A percentile compares a stretch with the other conserved stretches of the same genome.
These are phyloP conservation scores for Sordariomycetes sp. DNA, from an alignment of 2,329 filamentous ascomycete genomes.

Conservation along the genomic window DNA sequence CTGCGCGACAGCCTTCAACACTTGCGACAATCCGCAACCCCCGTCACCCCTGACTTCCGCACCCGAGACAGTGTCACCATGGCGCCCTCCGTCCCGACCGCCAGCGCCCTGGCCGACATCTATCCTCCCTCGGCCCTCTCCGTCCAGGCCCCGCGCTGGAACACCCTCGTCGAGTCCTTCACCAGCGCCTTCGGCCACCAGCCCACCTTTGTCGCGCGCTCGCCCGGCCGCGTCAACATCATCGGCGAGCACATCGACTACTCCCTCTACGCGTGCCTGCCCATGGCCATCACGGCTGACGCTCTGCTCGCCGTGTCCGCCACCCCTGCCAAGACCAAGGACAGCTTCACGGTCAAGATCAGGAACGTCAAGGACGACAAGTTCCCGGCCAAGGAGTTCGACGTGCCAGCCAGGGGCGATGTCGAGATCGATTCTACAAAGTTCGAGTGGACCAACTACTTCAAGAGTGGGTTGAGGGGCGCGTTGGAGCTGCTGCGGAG, in stretches of 20 bases:
- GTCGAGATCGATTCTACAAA: conserved; percentile 77
- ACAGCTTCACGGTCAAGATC: conserved; percentile 59
- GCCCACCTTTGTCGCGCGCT: conserved; percentile 77
- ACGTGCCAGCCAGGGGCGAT: conserved; percentile 50
- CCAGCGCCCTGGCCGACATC: conserved; percentile 67
- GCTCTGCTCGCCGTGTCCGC: conserved; percentile 73
- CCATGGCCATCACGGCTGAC: conserved; percentile 91
- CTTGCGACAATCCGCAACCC: neutral
- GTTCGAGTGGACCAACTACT: conserved; percentile 98
- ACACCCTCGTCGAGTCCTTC: conserved; percentile 63
- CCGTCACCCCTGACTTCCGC: neutral
- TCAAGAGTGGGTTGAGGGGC: conserved; percentile 82
- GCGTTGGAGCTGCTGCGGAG: conserved; percentile 69
- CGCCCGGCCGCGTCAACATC: conserved; percentile 92
- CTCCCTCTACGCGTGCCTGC: conserved; percentile 89
- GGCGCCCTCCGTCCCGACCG: conserved; percentile 60
- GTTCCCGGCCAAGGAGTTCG: conserved; percentile 69
- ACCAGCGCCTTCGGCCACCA: conserved; percentile 56
- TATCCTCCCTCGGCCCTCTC: conserved; percentile 67
- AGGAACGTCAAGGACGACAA: conserved; percentile 69
- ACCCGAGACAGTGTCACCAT: conserved; percentile 16
- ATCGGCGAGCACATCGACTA: conserved; percentile 99
- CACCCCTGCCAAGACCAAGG: conserved; percentile 36
- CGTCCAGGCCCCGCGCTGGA: conserved; percentile 66
- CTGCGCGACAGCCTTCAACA: neutral